These are phyloP conservation scores for Berberis thunbergii DNA, from an alignment of 164 flowering plant genomes.

Conservation along the genomic window DNA sequence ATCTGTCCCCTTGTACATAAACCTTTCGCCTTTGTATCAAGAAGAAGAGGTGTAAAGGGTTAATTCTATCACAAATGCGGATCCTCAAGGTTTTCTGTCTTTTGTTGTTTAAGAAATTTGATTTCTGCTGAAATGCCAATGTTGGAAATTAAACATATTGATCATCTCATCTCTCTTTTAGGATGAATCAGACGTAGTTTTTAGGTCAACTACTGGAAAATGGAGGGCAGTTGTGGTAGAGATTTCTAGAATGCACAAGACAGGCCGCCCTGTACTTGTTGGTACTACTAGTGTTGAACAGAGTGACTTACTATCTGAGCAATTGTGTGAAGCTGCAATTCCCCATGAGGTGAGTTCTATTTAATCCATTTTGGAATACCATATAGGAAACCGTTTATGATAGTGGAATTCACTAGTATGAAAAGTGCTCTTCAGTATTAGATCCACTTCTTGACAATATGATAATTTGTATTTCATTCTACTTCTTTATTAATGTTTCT, in stretches of 20 bases:
- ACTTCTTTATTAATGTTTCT: not conserved
- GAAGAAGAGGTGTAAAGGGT: too few relatives aligned
- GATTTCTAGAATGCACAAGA: slow-evolving; percentile 90
- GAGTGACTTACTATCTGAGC: slow-evolving; percentile 77
- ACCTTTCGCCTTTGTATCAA: too few relatives aligned
- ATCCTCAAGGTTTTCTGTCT: too few relatives aligned
- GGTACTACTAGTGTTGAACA: slow-evolving; percentile 99
- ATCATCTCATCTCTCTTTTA: slow-evolving; percentile 19
- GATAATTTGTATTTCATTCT: too few relatives aligned
- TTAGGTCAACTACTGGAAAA: slow-evolving; percentile 76
- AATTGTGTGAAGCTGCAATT: slow-evolving; percentile 77
- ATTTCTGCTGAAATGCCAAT: not conserved
- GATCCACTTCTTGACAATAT: not conserved
- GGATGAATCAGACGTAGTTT: slow-evolving; percentile 99
- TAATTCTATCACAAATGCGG: too few relatives aligned
- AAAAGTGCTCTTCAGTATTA: too few relatives aligned
- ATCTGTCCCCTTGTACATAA: too few relatives aligned
- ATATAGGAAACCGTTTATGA: too few relatives aligned
- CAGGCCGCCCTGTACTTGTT: slow-evolving; percentile 97
- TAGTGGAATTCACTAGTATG: too few relatives aligned
- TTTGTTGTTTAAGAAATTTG: not conserved
- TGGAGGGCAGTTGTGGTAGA: slow-evolving; percentile 96
- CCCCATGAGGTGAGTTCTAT: slow-evolving; percentile 75
- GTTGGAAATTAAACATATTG: not conserved
- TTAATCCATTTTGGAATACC: not conserved